Conservation (phyloP, 2,329 filamentous ascomycete genomes). For the Pseudopyrenochaeta lycopersici region DNA sequence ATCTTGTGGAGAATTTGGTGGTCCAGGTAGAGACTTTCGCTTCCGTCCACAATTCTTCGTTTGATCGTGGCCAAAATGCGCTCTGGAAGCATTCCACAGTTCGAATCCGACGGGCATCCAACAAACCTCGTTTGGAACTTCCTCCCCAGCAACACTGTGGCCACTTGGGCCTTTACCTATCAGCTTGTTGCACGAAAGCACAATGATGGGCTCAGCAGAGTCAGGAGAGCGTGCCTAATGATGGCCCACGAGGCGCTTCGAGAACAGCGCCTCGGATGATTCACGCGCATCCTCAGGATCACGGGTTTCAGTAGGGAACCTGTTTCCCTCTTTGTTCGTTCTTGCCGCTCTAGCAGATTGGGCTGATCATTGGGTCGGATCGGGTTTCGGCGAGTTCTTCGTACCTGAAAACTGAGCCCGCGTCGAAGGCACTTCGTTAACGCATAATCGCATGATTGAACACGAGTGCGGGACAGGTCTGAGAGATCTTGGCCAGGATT, state of each 20-base stretch:
- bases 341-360: constrained; percentile 1
- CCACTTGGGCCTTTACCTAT: constrained; percentile 1
- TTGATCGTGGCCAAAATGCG: constrained; percentile 4
- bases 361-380: constrained; percentile 6
- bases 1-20: not conserved
- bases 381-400: constrained; percentile 7
- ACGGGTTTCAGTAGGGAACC: constrained; percentile 13
- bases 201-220: constrained; percentile 1
- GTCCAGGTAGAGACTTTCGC: not conserved
- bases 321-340: constrained; percentile 7
- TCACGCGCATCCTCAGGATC: constrained; percentile 1
- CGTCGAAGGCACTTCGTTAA: not conserved
- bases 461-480: not conserved
- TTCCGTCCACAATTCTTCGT: not conserved
- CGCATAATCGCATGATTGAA: not conserved
- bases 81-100: constrained; percentile 6
- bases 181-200: constrained; percentile 6
- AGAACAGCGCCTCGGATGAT: not conserved
- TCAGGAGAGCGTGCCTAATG: constrained; percentile 1
- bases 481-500: not conserved
- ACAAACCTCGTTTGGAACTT: not conserved
- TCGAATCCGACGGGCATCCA: not conserved
- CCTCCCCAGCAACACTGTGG: not conserved
- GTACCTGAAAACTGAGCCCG: not conserved
- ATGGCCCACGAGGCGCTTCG: constrained; percentile 10